Evolutionary conservation across 2,329 filamentous ascomycete genomes (phyloP).

Genomic region (Trichoderma sp.): DNA sequence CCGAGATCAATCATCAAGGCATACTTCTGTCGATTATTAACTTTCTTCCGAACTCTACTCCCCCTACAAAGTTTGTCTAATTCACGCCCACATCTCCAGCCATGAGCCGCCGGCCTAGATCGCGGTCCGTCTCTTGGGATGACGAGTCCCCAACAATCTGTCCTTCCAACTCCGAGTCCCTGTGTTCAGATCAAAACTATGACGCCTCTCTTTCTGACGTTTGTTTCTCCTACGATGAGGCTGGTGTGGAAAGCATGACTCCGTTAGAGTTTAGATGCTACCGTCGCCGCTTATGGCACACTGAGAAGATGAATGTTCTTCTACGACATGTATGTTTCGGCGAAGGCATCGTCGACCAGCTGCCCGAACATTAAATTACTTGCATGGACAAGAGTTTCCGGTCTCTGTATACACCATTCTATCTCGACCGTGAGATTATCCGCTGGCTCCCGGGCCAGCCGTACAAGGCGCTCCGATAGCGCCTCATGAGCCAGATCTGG

Average conservation of each 20-base stretch:
- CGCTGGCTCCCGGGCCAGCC: not conserved
- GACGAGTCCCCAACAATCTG: not conserved
- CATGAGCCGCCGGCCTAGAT: not conserved
- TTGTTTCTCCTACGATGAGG: no score
- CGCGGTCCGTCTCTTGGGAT: not conserved
- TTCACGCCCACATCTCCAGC: no score
- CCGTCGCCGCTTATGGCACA: not conserved
- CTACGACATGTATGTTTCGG: not conserved
- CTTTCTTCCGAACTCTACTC: not conserved
- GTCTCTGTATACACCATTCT: not conserved
- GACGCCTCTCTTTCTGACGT: no score
- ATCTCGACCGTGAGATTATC: not conserved
- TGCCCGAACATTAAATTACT: not conserved
- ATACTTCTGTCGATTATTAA: not conserved
- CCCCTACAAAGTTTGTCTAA: no score
- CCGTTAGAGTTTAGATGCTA: not conserved
- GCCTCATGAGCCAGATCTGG: not conserved
- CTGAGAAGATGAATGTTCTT: not conserved
- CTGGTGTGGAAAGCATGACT: not conserved
- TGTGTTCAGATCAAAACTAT: not conserved
- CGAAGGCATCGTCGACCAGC: not conserved
- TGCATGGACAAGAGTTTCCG: not conserved
- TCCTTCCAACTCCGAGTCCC: not conserved
- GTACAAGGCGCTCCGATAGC: not conserved
- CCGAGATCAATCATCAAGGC: not conserved